phyloP scores from a whole-genome alignment of 129 eudicot species.

The Solidago caesia region DNA sequence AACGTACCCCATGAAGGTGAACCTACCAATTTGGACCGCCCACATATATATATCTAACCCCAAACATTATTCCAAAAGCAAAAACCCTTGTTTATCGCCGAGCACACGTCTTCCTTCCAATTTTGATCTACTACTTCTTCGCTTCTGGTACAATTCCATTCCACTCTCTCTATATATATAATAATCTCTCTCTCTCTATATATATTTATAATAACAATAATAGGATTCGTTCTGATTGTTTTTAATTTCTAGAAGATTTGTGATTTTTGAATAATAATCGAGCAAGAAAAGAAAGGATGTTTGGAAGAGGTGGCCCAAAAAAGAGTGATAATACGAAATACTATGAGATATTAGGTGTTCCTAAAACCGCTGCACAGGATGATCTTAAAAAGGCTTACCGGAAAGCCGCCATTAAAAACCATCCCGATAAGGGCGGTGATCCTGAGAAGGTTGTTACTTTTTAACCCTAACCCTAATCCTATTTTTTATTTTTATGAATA shows the following conservation, averaged over 20 bases:
- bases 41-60: neutral
- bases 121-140: constrained; percentile 21
- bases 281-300: constrained; percentile 39
- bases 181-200: neutral
- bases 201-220: neutral
- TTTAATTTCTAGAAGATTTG: constrained; percentile 6
- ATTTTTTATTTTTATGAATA: neutral
- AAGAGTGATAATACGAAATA: constrained; percentile 72
- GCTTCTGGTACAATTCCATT: constrained; percentile 12
- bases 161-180: neutral
- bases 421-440: constrained; percentile 85
- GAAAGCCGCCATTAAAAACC: constrained; percentile 72
- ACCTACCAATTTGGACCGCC: constrained; percentile 21
- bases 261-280: neutral
- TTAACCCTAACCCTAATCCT: neutral
- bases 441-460: constrained; percentile 55
- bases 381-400: constrained; percentile 79
- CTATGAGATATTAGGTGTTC: constrained; percentile 68
- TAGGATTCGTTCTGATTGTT: neutral
- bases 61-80: neutral
- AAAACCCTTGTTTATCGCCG: constrained; percentile 22
- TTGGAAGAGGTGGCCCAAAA: constrained; percentile 67
- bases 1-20: neutral
- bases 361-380: constrained; percentile 57
- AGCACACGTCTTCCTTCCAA: constrained; percentile 4